Conservation (phyloP, 2,329 filamentous ascomycete genomes). For the Aspergillus costaricaensis region DNA sequence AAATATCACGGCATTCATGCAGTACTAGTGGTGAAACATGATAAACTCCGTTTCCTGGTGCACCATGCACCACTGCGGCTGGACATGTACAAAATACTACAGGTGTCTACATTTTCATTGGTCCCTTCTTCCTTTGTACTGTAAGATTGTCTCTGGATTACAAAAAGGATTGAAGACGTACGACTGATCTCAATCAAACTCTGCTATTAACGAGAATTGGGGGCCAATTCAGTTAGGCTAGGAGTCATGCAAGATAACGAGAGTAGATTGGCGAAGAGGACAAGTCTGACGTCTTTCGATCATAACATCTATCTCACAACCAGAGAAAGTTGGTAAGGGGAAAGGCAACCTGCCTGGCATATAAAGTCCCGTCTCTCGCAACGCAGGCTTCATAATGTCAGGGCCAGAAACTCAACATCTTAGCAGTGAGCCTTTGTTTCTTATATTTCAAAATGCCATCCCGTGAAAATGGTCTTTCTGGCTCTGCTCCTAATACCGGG, state of each 20-base stretch:
- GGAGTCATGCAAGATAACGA: not conserved
- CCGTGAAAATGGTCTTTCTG: too few species aligned
- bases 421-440: not conserved
- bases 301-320: not conserved
- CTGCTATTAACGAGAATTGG: not conserved
- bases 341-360: not conserved
- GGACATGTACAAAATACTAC: not conserved
- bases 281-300: not conserved
- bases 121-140: not conserved
- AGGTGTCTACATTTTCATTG: not conserved
- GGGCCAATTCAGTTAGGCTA: not conserved
- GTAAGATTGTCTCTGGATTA: not conserved
- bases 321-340: not conserved
- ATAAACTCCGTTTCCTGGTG: not conserved
- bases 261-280: not conserved
- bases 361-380: not conserved
- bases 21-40: not conserved
- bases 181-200: not conserved
- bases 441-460: not conserved
- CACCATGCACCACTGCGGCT: not conserved
- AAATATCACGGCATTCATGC: not conserved
- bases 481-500: too few species aligned
- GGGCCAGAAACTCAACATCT: not conserved
- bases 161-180: not conserved
- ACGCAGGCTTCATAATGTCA: not conserved